Base-by-base conservation (phyloP, 2,329 filamentous ascomycete species). In the Colletotrichum euphorbiae region DNA sequence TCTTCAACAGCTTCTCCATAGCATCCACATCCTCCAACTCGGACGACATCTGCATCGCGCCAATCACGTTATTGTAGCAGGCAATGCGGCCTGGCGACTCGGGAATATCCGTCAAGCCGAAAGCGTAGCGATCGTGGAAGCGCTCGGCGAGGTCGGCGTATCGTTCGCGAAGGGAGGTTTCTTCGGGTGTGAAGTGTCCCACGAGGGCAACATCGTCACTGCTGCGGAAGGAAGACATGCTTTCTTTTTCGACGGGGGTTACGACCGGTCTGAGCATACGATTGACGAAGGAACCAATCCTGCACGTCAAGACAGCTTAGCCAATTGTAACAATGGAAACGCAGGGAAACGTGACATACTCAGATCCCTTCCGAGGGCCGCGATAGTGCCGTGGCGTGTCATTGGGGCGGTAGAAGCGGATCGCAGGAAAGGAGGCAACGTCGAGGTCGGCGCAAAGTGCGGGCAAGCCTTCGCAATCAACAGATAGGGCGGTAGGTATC, bases 381-480 rank as follows among this genome's bases (percentile, higher is more conserved):
- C 83, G 78, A 70, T 85, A 85, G 56, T 80, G 73, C 11, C 71
- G 73, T 52, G 75, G 75, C 4, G 72, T 69, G 2, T 77, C 76
- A 28, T 78, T 74, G 3, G 74, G 72, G 43, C 77, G 77, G 66
- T 82, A 83, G 9, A 82, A 77, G 0, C 83, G 79, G 40, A 86
- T 79, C 6, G 83, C 77, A 2, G 84, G 84, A 67, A 82, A 84
- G 0, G 83, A 84, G 12, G 76, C 75, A 33, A 86, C 75, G 24
- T 78, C 76, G 51, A 78, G 73, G 28, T 81, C 77, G 55, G 75
- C 70, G 71, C 84, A 86, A n/a, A 84, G 70, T 6, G 74, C 68
- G 2, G 71, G n/a, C 3, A 76, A 71, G 1, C 70, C 63, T 3
- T 73, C 72, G 71, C 84, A 85, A 73, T 85, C 80, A 17, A 85